phyloP scores from a whole-genome alignment of 495 filamentous ascomycete species.

The Bacidia rubella region DNA sequence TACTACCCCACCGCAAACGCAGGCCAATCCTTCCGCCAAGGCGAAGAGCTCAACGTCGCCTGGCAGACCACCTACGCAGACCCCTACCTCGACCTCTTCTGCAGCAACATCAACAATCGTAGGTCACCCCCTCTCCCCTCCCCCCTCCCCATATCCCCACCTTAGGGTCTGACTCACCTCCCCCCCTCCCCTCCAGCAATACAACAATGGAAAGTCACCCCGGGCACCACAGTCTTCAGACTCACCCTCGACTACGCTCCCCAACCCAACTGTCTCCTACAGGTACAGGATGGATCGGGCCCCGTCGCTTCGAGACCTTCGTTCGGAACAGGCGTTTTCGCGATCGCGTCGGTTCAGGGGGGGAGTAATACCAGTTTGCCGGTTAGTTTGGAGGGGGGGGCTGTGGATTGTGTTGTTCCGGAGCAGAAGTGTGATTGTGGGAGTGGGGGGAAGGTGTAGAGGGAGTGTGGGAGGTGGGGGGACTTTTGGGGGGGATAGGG shows the following conservation, averaged over 20 bases:
- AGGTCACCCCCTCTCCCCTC: neutral
- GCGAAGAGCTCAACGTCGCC: neutral
- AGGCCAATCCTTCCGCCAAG: constrained; percentile 1
- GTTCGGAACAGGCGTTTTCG: constrained; percentile 5
- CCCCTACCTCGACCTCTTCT: constrained; percentile 2
- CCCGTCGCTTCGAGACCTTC: neutral
- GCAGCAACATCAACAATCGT: constrained; percentile 7
- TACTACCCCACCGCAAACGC: neutral
- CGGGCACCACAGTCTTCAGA: neutral
- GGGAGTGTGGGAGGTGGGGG: neutral
- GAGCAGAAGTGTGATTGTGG: neutral
- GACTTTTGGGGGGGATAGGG: neutral
- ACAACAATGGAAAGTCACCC: constrained; percentile 1
- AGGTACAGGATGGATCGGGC: constrained; percentile 1
- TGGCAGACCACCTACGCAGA: constrained; percentile 1
- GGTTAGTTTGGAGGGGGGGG: neutral
- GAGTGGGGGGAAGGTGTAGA: neutral
- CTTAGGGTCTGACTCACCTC: neutral
- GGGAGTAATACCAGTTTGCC: neutral
- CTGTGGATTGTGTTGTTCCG: neutral
- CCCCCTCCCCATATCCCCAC: neutral
- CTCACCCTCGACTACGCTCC: constrained; percentile 1
- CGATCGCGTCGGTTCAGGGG: neutral
- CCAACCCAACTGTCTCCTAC: constrained; percentile 2
- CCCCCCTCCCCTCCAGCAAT: neutral